A percentile compares a stretch with the other conserved stretches of the same genome.
Conservation (phyloP, 441 rosid species). For the Populus tomentosa region DNA sequence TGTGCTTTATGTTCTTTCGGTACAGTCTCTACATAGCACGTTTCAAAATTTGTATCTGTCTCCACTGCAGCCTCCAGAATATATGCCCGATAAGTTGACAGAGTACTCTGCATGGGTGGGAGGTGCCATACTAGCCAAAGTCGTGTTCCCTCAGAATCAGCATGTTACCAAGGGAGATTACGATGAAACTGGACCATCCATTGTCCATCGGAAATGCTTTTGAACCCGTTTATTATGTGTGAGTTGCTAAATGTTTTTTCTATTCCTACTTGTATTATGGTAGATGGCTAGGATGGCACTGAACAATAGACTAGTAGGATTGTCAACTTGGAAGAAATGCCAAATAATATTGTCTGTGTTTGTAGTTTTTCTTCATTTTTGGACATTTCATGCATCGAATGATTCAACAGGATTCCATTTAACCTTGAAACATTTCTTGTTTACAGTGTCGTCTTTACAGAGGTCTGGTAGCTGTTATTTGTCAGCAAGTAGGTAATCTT, state of each 20-base stretch:
- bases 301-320: slow-evolving; percentile 6
- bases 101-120: slow-evolving; percentile 91
- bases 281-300: slow-evolving; percentile 17
- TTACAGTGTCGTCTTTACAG: not conserved
- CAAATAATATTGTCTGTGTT: not conserved
- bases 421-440: not conserved
- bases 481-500: not conserved
- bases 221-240: slow-evolving; percentile 32
- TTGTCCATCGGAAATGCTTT: slow-evolving; percentile 94
- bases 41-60: not conserved
- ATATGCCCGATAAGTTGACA: slow-evolving; percentile 84
- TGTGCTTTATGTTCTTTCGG: not conserved
- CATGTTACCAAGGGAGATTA: slow-evolving; percentile 93
- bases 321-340: slow-evolving; percentile 4
- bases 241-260: not conserved
- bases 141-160: slow-evolving; percentile 97
- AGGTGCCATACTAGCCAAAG: slow-evolving; percentile 98
- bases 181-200: slow-evolving; percentile 92
- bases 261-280: slow-evolving; percentile 23
- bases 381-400: not conserved
- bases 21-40: not conserved
- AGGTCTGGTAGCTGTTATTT: not conserved
- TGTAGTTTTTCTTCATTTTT: not conserved
- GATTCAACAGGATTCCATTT: not conserved
- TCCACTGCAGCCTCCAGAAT: slow-evolving; percentile 73